Base-by-base conservation (phyloP, 208 protist species). In the Trypanosoma melophagium region DNA sequence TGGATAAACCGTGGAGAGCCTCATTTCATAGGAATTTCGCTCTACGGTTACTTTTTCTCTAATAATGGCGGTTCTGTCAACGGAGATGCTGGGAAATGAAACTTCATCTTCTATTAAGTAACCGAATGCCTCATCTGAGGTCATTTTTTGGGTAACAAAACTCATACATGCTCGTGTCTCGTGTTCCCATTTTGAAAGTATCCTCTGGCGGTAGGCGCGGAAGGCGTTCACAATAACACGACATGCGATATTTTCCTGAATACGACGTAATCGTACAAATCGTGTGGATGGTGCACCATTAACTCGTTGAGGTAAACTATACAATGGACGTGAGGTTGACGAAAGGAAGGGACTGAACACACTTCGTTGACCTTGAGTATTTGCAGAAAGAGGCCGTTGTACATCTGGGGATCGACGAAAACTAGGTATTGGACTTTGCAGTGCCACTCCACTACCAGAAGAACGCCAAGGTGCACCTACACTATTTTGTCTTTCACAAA, bases 191-290 rank as follows among this genome's bases (percentile, higher is more conserved):
- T n/a, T 41, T 17, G 21, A 40, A 40, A 61, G 21, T 31, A 8
- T 49, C 21, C 41, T 56, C 2, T 69, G 3, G 12, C 66, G 22
- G 60, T 71, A 69, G 1, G 19, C 40, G 14, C 73, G 71, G 24
- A 78, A 75, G 17, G 50, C 62, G 9, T 64, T 62, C n/a, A 71
- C 57, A 72, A 87, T 81, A 14, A 74, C 62, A 7, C 76, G 54
- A 44, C 66, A 62, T 12, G 81, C 81, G 47, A 79, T 69, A 42
- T 70, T 76, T 53, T 77, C 54, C 40, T 77, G 69, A 42, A 83
- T 69, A 21, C 70, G 66, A 14, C 60, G 35, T 25, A 83, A 53
- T 51, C 53, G 22, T 58, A 28, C 51, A 35, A 16, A 50, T 44
- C 44, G 66, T 22, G 59, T 3, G 2, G 59, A 14, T 24, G 17